Evolutionary conservation across 768 basidiomycete species (phyloP).

Genomic region (Boletus pseudo-olivaceus): DNA sequence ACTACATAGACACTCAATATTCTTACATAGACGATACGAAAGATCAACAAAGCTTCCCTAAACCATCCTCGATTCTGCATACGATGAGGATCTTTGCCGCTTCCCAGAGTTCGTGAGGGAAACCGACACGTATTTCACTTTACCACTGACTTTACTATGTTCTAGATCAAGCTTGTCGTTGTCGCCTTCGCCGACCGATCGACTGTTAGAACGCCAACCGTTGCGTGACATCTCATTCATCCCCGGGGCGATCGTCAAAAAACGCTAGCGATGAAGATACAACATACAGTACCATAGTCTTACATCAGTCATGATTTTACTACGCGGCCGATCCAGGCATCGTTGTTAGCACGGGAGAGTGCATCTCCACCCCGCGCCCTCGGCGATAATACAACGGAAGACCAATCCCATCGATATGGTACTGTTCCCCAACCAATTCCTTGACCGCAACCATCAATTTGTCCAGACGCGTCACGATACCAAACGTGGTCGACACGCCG

Average conservation of each 20-base stretch:
- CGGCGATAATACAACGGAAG: constrained; percentile 21
- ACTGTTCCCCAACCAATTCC: constrained; percentile 84
- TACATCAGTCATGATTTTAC: not conserved
- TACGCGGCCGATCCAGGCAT: not conserved
- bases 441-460: constrained; percentile 77
- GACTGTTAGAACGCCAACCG: not conserved
- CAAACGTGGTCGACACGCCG: constrained; percentile 65
- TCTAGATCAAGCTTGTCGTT: not conserved
- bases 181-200: not conserved
- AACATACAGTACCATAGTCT: not conserved
- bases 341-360: constrained; percentile 17
- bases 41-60: not conserved
- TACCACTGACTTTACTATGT: no score
- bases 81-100: not conserved
- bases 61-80: not conserved
- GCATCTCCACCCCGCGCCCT: constrained; percentile 28
- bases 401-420: constrained; percentile 74
- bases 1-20: no score
- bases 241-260: no score
- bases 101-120: no score
- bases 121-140: no score
- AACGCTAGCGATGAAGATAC: not conserved
- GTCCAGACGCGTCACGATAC: constrained; percentile 71
- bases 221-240: no score
- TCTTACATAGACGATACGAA: not conserved